Percentiles rank a stretch among this genome's conserved stretches.
Conservation (phyloP, 495 filamentous ascomycete genomes). For the Lasiosphaeriaceae sp. region DNA sequence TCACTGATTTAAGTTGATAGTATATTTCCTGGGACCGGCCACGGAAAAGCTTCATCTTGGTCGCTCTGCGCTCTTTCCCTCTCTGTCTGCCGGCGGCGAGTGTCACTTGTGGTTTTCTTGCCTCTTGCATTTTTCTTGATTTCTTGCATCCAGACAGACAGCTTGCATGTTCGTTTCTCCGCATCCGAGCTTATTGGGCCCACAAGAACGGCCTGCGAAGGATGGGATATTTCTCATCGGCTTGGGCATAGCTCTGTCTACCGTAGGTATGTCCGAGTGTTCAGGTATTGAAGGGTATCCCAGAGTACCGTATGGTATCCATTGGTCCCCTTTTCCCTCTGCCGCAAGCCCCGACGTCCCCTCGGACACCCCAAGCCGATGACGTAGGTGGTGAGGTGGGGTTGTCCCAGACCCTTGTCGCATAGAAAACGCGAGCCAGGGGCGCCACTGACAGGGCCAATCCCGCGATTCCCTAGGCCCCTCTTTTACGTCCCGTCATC, state of each 20-base stretch:
- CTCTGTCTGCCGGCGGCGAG: too few relatives aligned
- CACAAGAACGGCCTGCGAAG: not conserved
- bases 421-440: not conserved
- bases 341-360: not conserved
- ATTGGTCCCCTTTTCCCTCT: too few relatives aligned
- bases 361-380: constrained; percentile 9
- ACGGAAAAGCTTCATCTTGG: too few relatives aligned
- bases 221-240: not conserved
- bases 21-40: too few relatives aligned
- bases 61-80: too few relatives aligned
- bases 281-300: not conserved
- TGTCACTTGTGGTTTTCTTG: too few relatives aligned
- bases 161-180: too few relatives aligned
- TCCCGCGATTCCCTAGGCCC: not conserved
- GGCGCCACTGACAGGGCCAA: not conserved
- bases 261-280: too few relatives aligned
- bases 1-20: too few relatives aligned
- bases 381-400: constrained; percentile 25
- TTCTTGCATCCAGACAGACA: too few relatives aligned
- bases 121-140: too few relatives aligned
- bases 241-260: not conserved
- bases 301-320: too few relatives aligned
- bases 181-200: not conserved
- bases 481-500: not conserved
- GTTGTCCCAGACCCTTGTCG: constrained; percentile 14